Percentiles rank a stretch among this genome's conserved stretches.
Conservation (phyloP, 2,329 filamentous ascomycete genomes). For the Pseudogymnoascus sp. region DNA sequence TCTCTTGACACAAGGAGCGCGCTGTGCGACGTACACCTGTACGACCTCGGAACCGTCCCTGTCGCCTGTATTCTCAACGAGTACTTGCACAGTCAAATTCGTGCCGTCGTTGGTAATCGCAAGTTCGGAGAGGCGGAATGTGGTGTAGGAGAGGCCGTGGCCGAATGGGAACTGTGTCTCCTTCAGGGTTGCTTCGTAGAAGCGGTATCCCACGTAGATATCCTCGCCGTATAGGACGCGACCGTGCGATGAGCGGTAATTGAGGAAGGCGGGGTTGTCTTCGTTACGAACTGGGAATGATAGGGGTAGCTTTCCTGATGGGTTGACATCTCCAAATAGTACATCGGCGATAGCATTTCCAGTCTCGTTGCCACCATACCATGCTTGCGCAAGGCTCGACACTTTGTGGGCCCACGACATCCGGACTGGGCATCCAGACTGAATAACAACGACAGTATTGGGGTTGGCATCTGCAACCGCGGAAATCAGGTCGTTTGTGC, state of each 20-base stretch:
- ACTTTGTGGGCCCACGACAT: constrained; percentile 44
- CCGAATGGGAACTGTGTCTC: constrained; percentile 37
- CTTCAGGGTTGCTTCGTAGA: constrained; percentile 39
- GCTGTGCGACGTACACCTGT: constrained; percentile 47
- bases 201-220: constrained; percentile 55
- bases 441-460: constrained; percentile 51
- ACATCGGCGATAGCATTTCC: constrained; percentile 58
- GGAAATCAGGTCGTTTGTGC: constrained; percentile 33
- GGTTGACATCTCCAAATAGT: constrained; percentile 52
- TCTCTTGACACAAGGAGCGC: constrained; percentile 44
- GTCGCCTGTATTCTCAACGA: constrained; percentile 52
- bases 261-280: constrained; percentile 54
- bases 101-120: constrained; percentile 37
- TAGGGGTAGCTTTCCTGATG: constrained; percentile 51
- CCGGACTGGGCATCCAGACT: constrained; percentile 50
- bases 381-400: constrained; percentile 26
- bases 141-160: constrained; percentile 69
- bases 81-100: constrained; percentile 39
- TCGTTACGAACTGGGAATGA: constrained; percentile 48
- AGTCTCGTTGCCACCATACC: constrained; percentile 58
- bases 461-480: constrained; percentile 47
- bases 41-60: constrained; percentile 45
- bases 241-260: constrained; percentile 45
- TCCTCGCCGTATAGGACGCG: constrained; percentile 56
- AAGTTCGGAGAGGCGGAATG: constrained; percentile 48